Conservation (phyloP, 2,329 filamentous ascomycete genomes). For the Neonectria hederae region DNA sequence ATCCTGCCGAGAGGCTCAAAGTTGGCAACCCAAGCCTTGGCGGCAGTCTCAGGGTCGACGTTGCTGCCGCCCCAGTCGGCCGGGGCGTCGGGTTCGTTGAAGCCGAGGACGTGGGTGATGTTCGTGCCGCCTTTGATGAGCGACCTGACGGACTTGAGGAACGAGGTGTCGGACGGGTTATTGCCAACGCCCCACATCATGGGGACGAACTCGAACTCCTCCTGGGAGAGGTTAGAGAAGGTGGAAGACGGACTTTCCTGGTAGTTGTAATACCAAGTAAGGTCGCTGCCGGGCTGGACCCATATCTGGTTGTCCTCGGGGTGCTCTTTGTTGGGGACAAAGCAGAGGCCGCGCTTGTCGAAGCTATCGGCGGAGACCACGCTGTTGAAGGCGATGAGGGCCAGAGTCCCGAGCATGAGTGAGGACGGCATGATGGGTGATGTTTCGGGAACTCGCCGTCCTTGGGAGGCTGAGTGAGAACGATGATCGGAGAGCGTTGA, state of each 20-base stretch:
- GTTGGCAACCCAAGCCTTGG: slow-evolving; percentile 74
- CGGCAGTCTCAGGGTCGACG: slow-evolving; percentile 68
- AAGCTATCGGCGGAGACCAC: slow-evolving; percentile 42
- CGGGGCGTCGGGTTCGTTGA: slow-evolving; percentile 80
- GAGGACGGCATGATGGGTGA: slow-evolving; percentile 21
- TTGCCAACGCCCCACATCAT: slow-evolving; percentile 77
- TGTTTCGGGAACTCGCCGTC: background rate
- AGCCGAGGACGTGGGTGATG: slow-evolving; percentile 75
- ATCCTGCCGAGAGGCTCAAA: slow-evolving; percentile 73
- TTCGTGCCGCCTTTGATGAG: slow-evolving; percentile 63
- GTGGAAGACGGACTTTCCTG: slow-evolving; percentile 61
- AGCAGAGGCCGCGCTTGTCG: slow-evolving; percentile 77
- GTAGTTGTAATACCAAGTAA: slow-evolving; percentile 93
- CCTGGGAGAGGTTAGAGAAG: slow-evolving; percentile 59
- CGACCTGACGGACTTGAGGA: slow-evolving; percentile 66
- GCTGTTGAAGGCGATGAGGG: slow-evolving; percentile 34
- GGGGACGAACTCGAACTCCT: slow-evolving; percentile 77
- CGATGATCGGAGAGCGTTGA: background rate
- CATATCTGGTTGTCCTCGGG: slow-evolving; percentile 73
- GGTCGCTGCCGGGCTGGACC: slow-evolving; percentile 62
- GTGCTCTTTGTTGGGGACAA: slow-evolving; percentile 65
- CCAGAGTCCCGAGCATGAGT: slow-evolving; percentile 14
- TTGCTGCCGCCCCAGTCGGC: slow-evolving; percentile 67
- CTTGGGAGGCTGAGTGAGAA: background rate
- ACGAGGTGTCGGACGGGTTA: slow-evolving; percentile 63